Conservation (phyloP, 345 rosid species). For the Erysimum cheiranthoides region DNA sequence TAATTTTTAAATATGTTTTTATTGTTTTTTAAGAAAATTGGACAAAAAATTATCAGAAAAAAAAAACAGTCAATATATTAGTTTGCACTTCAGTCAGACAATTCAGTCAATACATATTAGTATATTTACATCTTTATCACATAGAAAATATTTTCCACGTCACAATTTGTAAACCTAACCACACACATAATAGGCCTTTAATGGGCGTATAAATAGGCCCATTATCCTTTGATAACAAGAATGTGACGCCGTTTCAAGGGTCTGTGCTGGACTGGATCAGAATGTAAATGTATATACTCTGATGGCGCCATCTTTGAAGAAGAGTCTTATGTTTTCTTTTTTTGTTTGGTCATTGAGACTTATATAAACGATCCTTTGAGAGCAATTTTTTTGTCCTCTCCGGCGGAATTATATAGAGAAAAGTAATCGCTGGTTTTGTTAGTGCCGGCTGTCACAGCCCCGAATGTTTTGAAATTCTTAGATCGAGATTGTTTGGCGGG, state of each 20-base stretch:
- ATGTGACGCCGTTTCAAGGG: background rate
- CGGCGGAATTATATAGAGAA: background rate
- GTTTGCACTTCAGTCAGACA: too few relatives aligned
- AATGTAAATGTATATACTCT: background rate
- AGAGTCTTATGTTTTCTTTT: too few relatives aligned
- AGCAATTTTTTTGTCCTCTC: background rate
- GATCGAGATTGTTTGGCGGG: constrained; percentile 27
- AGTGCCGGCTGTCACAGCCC: background rate
- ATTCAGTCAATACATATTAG: too few relatives aligned
- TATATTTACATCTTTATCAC: too few relatives aligned
- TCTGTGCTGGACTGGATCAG: constrained; percentile 10
- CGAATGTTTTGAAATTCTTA: background rate
- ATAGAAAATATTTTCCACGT: constrained; percentile 7
- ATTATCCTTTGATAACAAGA: background rate
- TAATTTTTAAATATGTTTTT: background rate
- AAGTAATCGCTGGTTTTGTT: constrained; percentile 11
- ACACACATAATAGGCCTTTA: constrained; percentile 1
- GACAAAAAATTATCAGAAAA: too few relatives aligned
- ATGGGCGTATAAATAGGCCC: background rate
- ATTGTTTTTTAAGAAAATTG: too few relatives aligned
- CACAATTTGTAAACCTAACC: background rate
- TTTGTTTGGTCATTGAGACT: background rate
- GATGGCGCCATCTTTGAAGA: constrained; percentile 45
- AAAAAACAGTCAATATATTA: too few relatives aligned
- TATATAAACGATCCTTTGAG: constrained; percentile 6